Evolutionary conservation across 164 flowering plant species (phyloP), one percentile per base, ranked within the genome.

Genomic region (Annona cherimola): DNA sequence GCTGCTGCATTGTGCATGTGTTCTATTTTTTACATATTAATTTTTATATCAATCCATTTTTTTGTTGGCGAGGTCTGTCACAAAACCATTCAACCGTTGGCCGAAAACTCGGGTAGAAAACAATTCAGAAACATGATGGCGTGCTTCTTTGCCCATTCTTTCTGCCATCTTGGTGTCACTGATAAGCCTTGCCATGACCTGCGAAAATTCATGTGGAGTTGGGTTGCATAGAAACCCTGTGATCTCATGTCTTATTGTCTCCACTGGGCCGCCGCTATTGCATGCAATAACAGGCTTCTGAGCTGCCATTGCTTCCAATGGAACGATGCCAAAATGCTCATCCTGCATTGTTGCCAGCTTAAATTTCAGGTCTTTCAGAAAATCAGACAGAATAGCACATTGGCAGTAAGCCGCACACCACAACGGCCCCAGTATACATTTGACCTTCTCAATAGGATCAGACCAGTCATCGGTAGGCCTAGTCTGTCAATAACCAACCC

Each of bases 291-390:
- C 99, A 42, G 99, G 98, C 81, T 93, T 95, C 70, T 85, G 69
- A 42, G 99, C 96, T 63, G 99, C 98, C 98, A 95, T 95, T 73
- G 98, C 96, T 79, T 91, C 99, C 82, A 95, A 73, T 8, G 99
- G 99, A 74, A 95, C 97, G 71, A 95, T 91, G 61, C 98, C 98
- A 63, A 93, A 95, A 76, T 95, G 96, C 74, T 93, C 99, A 81
- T 90, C 97, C 99, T 95, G 68, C 76, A 83, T 42, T n/a, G 39
- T 40, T 66, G 67, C 5, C 43, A 35, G 41, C 18, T 64, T 64
- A 8, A 63, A 9, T 61, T 40, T 14, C 67, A 39, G n/a, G 9
- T 50, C 9, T 45, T 50, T 50, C 57, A 7, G 57, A 11, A 12
- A 9, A 16, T 16, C 57, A 50, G 11, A 8, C 14, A 16, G 57